Evolutionary conservation across 2,329 filamentous ascomycete genomes (phyloP), one percentile per base, ranked within the genome.

Genomic region (Cytospora paraplurivora): DNA sequence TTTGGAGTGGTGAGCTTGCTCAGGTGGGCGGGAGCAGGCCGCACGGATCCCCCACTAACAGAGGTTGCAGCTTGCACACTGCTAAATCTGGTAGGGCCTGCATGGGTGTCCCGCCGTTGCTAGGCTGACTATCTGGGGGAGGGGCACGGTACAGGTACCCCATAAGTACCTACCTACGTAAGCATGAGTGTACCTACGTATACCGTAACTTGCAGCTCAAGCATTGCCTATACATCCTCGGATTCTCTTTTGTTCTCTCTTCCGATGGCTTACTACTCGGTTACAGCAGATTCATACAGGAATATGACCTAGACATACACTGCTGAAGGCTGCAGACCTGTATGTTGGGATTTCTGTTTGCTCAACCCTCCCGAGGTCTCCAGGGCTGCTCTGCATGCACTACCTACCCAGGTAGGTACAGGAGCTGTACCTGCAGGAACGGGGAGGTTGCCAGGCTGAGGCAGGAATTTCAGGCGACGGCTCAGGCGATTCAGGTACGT

Each of bases 1-100:
- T 62, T 62, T 62, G 60, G 60, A 57, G 47, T 58, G 60, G 47
- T 62, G 60, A 57, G 55, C 35, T 49, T 47, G 54, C 47, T 37
- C 41, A 38, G 50, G 58, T 21, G 49, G 58, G 34, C 32, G 54
- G 60, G 44, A 56, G 11, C 38, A 49, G n/a, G 47, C 34, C 13
- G 57, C 49, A 21, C 11, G 50, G 17, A 19, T 27, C 3, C 8
- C 8, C 21, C 3, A 5, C 32, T n/a, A 33, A 27, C 44, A 19
- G 12, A 58, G 7, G 8, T 27, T 21, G 10, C n/a, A 47, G n/a
- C n/a, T 4, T 47, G 4, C 8, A 12, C 1, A 21, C n/a, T 47
- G n/a, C n/a, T 21, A 47, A 47, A 47, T 10, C 3, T 47, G 44
- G 21, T 47, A 47, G 44, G 19, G n/a, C 5, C 10, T 19, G 44